phyloP scores from a whole-genome alignment of 192 early-diverging fungal species.

The Backusella tarrabulga region DNA sequence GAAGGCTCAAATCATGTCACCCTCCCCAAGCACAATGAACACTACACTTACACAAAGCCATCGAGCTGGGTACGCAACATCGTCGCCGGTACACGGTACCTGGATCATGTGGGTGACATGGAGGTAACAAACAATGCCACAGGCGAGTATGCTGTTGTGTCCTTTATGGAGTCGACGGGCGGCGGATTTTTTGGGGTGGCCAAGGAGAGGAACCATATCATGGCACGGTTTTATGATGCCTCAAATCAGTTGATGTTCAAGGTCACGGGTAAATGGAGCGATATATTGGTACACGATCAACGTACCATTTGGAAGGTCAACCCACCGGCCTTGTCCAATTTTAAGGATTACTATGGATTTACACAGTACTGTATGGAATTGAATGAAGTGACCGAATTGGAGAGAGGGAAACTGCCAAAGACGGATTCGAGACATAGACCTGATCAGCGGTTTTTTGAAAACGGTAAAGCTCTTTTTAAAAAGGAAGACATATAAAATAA shows the following conservation, averaged over 20 bases:
- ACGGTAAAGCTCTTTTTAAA: neutral
- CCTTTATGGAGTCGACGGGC: conserved; percentile 13
- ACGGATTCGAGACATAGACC: conserved; percentile 91
- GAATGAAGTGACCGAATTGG: conserved; percentile 78
- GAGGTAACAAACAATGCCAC: conserved; percentile 71
- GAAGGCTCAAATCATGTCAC: conserved; percentile 78
- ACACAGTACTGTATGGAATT: conserved; percentile 83
- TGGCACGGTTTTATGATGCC: neutral
- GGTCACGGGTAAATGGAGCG: conserved; percentile 60
- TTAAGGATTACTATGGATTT: conserved; percentile 81
- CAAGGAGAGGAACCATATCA: neutral
- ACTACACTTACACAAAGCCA: conserved; percentile 83
- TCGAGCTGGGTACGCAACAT: conserved; percentile 90
- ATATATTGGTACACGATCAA: conserved; percentile 53
- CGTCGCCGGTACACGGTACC: conserved; percentile 72
- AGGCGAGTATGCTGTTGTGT: conserved; percentile 67
- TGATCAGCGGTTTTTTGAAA: conserved; percentile 51
- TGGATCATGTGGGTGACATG: conserved; percentile 91
- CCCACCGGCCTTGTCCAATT: conserved; percentile 59
- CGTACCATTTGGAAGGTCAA: conserved; percentile 76
- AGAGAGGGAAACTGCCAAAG: conserved; percentile 62
- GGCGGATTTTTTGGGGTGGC: neutral
- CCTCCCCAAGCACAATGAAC: conserved; percentile 64
- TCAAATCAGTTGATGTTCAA: neutral
- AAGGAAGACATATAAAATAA: too few species aligned